Percentiles rank a stretch among this genome's conserved stretches.
These are phyloP conservation scores for Hypoxylon lienhwacheense DNA, from an alignment of 495 filamentous ascomycete genomes.

Conservation along the genomic window DNA sequence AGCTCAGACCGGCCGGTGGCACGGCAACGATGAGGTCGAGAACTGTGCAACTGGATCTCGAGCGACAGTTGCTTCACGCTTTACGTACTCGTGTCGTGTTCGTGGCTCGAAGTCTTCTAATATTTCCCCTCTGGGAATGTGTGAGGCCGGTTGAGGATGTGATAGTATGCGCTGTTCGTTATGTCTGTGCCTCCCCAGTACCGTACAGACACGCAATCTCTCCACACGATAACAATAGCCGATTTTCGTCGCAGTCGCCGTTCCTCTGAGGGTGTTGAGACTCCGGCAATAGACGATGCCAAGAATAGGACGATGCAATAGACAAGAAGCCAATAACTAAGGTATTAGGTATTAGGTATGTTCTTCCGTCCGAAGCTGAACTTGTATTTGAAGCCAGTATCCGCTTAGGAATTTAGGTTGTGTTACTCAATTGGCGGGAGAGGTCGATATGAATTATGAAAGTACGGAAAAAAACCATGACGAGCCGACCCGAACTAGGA, in stretches of 20 bases:
- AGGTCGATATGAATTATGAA: constrained; percentile 30
- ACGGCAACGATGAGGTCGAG: constrained; percentile 14
- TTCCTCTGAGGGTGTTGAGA: constrained; percentile 21
- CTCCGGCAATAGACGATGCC: constrained; percentile 26
- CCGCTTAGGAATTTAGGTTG: constrained; percentile 28
- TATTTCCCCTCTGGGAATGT: constrained; percentile 23
- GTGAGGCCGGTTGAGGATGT: constrained; percentile 17
- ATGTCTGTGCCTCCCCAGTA: constrained; percentile 26
- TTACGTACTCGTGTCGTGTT: constrained; percentile 32
- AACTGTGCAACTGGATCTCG: constrained; percentile 24
- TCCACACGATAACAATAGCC: constrained; percentile 25
- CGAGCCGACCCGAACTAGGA: constrained; percentile 35
- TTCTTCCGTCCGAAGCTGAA: constrained; percentile 11
- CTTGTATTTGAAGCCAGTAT: constrained; percentile 19
- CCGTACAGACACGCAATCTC: constrained; percentile 31
- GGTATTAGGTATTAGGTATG: too few relatives aligned
- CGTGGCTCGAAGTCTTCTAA: constrained; percentile 20
- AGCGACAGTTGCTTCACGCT: constrained; percentile 22
- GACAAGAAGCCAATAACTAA: constrained; percentile 1
- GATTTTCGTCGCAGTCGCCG: constrained; percentile 16
- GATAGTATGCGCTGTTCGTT: constrained; percentile 29
- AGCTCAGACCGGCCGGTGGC: constrained; percentile 16
- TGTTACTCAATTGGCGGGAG: constrained; percentile 36
- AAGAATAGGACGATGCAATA: constrained; percentile 18
- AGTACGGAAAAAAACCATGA: constrained; percentile 34